Conservation (phyloP, 371 early-diverging fungal genomes). For the Actinomucor elegans region DNA sequence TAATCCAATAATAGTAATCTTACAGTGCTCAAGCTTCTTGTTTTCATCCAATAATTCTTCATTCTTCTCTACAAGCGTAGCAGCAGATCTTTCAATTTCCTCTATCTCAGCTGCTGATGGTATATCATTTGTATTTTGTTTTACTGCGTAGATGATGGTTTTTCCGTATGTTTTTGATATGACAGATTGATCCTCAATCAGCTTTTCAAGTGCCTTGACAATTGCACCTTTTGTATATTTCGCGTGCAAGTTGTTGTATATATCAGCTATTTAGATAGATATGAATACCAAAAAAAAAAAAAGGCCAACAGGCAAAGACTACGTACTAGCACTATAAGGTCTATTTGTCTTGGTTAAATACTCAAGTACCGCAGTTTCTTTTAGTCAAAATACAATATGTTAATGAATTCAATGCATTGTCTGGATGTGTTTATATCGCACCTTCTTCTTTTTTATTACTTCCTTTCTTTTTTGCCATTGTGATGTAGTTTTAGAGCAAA, state of each 20-base stretch:
- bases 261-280: constrained; percentile 10
- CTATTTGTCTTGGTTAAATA: constrained; percentile 23
- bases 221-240: constrained; percentile 19
- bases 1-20: not conserved
- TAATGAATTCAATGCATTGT: not conserved
- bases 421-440: not conserved
- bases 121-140: not conserved
- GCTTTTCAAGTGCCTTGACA: constrained; percentile 10
- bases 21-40: constrained; percentile 10
- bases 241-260: constrained; percentile 24
- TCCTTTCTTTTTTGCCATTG: not conserved
- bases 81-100: not conserved
- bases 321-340: constrained; percentile 28
- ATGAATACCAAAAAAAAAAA: too few relatives aligned
- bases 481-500: too few relatives aligned
- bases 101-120: not conserved
- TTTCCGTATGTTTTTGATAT: constrained; percentile 22
- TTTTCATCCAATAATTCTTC: constrained; percentile 5
- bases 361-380: constrained; percentile 16
- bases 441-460: not conserved
- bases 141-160: constrained; percentile 14
- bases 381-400: too few relatives aligned
- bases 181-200: constrained; percentile 11
- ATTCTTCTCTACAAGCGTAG: not conserved
- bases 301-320: not conserved